These are phyloP conservation scores for slime mould (Dictyostelium discoideum) DNA, from an alignment of 78 protist species.

Conservation along the genomic window dicty_2.7 NC_007090.3:4427001-4427500, in stretches of 20 bases:
- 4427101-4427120: conserved; percentile 58
- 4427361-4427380: conserved; percentile 35
- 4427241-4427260: background rate
- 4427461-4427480: conserved; percentile 29
- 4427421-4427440: conserved; percentile 25
- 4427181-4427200: conserved; percentile 22
- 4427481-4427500: conserved; percentile 26
- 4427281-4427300: conserved; percentile 5
- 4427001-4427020: background rate
- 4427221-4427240: conserved; percentile 27
- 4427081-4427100: conserved; percentile 70
- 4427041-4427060: conserved; percentile 33
- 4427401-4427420: conserved; percentile 2
- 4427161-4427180: conserved; percentile 5
- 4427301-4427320: conserved; percentile 35
- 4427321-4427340: conserved; percentile 74
- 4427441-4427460: conserved; percentile 29
- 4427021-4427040: background rate
- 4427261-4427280: background rate
- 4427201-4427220: conserved; percentile 38
- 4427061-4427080: conserved; percentile 66
- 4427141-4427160: conserved; percentile 39
- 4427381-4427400: conserved; percentile 45
- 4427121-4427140: conserved; percentile 27
- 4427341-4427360: conserved; percentile 37